A percentile compares a stretch with the other conserved stretches of the same genome.
These are phyloP conservation scores for Skeletonema costatum DNA, from an alignment of 108 stramenopile genomes.

Conservation along the genomic window DNA sequence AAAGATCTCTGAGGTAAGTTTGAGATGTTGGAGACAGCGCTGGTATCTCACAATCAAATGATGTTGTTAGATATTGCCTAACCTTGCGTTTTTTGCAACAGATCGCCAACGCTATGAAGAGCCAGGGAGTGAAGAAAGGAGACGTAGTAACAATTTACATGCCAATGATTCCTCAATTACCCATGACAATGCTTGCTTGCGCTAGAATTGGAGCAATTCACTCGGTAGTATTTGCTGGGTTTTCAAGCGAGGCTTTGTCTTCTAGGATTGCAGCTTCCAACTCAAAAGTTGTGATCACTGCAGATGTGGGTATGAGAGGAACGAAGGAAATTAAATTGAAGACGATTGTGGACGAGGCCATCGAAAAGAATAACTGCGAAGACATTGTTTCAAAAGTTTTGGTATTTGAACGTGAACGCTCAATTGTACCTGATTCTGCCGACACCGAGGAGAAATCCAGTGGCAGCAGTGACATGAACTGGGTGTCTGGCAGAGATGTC, in stretches of 20 bases:
- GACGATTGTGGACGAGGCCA: constrained; percentile 87
- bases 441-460: constrained; percentile 38
- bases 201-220: constrained; percentile 87
- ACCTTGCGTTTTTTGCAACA: not conserved
- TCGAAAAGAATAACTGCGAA: constrained; percentile 61
- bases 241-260: constrained; percentile 90
- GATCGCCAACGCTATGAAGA: constrained; percentile 81
- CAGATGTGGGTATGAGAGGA: constrained; percentile 86
- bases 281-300: constrained; percentile 86
- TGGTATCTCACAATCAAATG: not conserved
- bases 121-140: constrained; percentile 64
- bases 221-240: constrained; percentile 95
- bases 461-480: constrained; percentile 33
- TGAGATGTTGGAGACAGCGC: not conserved
- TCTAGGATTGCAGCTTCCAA: constrained; percentile 88
- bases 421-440: constrained; percentile 20
- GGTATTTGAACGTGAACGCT: constrained; percentile 78
- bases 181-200: constrained; percentile 88
- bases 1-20: constrained; percentile 51
- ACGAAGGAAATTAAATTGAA: constrained; percentile 84
- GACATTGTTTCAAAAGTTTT: constrained; percentile 82
- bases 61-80: not conserved
- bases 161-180: constrained; percentile 92
- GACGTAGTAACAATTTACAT: constrained; percentile 88
- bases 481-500: constrained; percentile 73